These are phyloP conservation scores for Didymella lethalis DNA, from an alignment of 2,329 filamentous ascomycete species.

Conservation along the genomic window DNA sequence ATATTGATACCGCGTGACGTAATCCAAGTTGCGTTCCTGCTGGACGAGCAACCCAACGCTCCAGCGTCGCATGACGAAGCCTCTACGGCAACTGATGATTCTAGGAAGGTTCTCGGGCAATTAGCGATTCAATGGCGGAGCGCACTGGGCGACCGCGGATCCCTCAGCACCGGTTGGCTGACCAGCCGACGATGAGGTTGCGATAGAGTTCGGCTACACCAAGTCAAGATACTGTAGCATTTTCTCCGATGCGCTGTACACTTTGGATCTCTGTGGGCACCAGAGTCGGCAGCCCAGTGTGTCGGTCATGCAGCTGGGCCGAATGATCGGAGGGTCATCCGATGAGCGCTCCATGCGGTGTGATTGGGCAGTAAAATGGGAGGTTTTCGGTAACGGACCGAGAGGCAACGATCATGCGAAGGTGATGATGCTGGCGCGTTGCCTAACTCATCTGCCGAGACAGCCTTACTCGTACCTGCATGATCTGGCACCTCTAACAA, in stretches of 20 bases:
- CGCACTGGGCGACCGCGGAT: constrained; percentile 88
- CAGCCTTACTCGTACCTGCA: constrained; percentile 4
- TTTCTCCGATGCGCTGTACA: constrained; percentile 13
- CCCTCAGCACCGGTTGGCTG: constrained; percentile 84
- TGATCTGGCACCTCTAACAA: constrained; percentile 1
- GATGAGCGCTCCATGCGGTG: not conserved
- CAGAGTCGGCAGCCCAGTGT: constrained; percentile 7
- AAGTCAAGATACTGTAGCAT: not conserved
- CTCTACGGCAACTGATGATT: constrained; percentile 37
- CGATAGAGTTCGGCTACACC: constrained; percentile 11
- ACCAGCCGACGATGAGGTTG: constrained; percentile 46
- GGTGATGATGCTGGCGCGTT: not conserved
- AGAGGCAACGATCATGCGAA: constrained; percentile 6
- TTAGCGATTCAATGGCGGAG: constrained; percentile 88
- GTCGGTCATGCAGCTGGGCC: constrained; percentile 10
- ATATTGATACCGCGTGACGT: constrained; percentile 69
- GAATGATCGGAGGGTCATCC: constrained; percentile 8
- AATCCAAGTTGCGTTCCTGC: constrained; percentile 69
- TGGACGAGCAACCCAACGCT: constrained; percentile 62
- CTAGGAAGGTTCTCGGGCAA: constrained; percentile 74
- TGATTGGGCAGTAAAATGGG: constrained; percentile 12
- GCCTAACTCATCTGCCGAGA: constrained; percentile 7
- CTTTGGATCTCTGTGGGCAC: constrained; percentile 7
- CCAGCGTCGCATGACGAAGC: constrained; percentile 55
- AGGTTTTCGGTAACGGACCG: constrained; percentile 15